These are phyloP conservation scores for Anthoceros angustus DNA, from an alignment of 225 moss, liverwort and hornwort genomes.

Conservation along the genomic window DNA sequence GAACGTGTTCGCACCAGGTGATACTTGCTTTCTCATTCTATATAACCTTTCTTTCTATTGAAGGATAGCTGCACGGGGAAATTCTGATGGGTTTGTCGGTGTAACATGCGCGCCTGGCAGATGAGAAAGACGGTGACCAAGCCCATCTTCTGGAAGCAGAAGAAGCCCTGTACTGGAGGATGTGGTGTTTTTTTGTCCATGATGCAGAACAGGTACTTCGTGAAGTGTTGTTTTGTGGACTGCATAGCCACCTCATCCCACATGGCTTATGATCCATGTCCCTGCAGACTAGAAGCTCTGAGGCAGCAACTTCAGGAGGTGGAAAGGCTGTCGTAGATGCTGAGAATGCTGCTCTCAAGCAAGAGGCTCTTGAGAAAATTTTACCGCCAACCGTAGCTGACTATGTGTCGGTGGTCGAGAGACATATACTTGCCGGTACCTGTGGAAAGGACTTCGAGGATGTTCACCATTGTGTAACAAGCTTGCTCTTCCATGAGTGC, in stretches of 20 bases:
- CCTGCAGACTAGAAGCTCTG: conserved; percentile 54
- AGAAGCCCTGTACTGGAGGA: conserved; percentile 81
- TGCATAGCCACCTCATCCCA: not conserved
- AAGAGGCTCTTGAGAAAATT: conserved; percentile 67
- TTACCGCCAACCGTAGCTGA: conserved; percentile 71
- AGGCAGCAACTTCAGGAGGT: conserved; percentile 62
- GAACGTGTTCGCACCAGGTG: conserved; percentile 35
- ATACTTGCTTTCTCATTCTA: too few species aligned
- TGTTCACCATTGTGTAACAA: not conserved
- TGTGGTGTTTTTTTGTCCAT: conserved; percentile 47
- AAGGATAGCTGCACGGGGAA: too few species aligned
- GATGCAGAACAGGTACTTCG: conserved; percentile 48
- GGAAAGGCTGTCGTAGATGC: conserved; percentile 71
- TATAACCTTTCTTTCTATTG: too few species aligned
- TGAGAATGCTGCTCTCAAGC: conserved; percentile 43
- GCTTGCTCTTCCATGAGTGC: not conserved
- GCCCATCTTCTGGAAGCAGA: conserved; percentile 53
- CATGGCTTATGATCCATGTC: conserved; percentile 2
- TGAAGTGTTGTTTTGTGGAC: not conserved
- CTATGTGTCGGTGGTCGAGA: conserved; percentile 58
- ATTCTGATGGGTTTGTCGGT: too few species aligned
- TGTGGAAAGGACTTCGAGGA: not conserved
- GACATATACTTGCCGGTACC: conserved; percentile 66
- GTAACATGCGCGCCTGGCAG: not conserved
- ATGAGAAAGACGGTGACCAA: conserved; percentile 28